Evolutionary conservation across 345 rosid species (phyloP).

Genomic region (Erysimum cheiranthoides): DNA sequence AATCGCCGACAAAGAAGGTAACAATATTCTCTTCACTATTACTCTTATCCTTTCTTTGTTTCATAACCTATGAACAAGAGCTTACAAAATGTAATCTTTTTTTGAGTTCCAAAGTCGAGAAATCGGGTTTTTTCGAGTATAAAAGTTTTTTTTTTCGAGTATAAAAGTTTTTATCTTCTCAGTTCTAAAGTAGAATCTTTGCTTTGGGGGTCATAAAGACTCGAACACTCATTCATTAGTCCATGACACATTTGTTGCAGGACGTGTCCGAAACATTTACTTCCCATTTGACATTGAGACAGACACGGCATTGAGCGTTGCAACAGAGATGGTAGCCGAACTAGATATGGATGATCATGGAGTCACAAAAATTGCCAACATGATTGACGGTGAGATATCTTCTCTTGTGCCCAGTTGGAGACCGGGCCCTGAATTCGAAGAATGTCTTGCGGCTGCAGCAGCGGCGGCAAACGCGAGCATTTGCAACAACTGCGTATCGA

Average conservation of each 20-base stretch:
- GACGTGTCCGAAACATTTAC: slow-evolving; percentile 81
- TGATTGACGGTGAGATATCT: slow-evolving; percentile 89
- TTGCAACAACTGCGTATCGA: slow-evolving; percentile 83
- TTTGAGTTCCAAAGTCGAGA: neutral
- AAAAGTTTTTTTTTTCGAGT: too few relatives aligned
- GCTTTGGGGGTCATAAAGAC: slow-evolving; percentile 23
- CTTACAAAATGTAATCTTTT: neutral
- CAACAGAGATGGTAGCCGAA: slow-evolving; percentile 96
- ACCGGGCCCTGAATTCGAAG: slow-evolving; percentile 73
- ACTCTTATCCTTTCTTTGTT: neutral
- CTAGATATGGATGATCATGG: slow-evolving; percentile 91
- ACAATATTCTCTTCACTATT: slow-evolving; percentile 16
- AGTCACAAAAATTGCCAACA: slow-evolving; percentile 83
- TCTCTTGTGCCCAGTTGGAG: slow-evolving; percentile 89
- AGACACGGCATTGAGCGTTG: slow-evolving; percentile 90
- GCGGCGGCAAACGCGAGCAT: slow-evolving; percentile 56
- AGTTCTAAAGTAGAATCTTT: too few relatives aligned
- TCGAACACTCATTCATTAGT: neutral
- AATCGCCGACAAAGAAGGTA: slow-evolving; percentile 92
- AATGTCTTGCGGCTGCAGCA: slow-evolving; percentile 58
- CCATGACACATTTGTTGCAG: slow-evolving; percentile 48
- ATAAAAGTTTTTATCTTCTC: neutral
- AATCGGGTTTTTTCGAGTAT: too few relatives aligned
- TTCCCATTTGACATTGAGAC: slow-evolving; percentile 83
- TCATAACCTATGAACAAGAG: slow-evolving; percentile 1